These are phyloP conservation scores for Takashimella tepidaria DNA, from an alignment of 1,284 basidiomycete species.

Conservation along the genomic window DNA sequence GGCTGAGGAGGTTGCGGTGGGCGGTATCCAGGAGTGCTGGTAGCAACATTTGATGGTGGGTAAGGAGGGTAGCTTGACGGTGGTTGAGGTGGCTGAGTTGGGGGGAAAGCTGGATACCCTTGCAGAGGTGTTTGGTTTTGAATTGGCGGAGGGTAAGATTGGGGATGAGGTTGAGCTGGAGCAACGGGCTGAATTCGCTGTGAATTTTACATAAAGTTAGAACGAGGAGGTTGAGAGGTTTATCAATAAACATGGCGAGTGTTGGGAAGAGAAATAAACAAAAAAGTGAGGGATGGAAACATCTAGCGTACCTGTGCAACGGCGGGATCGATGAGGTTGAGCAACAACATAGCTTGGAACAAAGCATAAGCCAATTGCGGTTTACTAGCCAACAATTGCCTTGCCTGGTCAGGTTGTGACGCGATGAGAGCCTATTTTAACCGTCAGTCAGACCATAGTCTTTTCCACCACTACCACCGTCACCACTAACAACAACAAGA, in stretches of 20 bases:
- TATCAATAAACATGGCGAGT: too few relatives aligned
- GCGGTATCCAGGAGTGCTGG: constrained; percentile 21
- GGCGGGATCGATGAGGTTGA: constrained; percentile 87
- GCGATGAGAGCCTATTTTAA: constrained; percentile 60
- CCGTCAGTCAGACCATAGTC: too few relatives aligned
- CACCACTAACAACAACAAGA: too few relatives aligned
- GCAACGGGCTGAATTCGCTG: constrained; percentile 41
- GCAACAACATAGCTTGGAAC: constrained; percentile 89
- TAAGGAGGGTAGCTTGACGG: constrained; percentile 34
- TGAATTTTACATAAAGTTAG: too few relatives aligned
- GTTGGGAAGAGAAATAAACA: constrained; percentile 15
- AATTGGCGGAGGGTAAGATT: not conserved
- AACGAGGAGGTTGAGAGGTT: too few relatives aligned
- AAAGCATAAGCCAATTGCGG: constrained; percentile 94
- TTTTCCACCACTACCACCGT: too few relatives aligned
- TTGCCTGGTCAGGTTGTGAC: constrained; percentile 84
- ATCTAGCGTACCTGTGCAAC: constrained; percentile 63
- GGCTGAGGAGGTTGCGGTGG: constrained; percentile 24
- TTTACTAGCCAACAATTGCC: constrained; percentile 68
- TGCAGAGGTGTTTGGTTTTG: constrained; percentile 20
- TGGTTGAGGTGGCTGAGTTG: constrained; percentile 10
- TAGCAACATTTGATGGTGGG: constrained; percentile 10
- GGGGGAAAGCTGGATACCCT: constrained; percentile 16
- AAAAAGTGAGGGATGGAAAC: constrained; percentile 32
- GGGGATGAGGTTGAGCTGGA: constrained; percentile 31